phyloP scores from a whole-genome alignment of 306 rosid species.

The Citrullus mucosospermus region DNA sequence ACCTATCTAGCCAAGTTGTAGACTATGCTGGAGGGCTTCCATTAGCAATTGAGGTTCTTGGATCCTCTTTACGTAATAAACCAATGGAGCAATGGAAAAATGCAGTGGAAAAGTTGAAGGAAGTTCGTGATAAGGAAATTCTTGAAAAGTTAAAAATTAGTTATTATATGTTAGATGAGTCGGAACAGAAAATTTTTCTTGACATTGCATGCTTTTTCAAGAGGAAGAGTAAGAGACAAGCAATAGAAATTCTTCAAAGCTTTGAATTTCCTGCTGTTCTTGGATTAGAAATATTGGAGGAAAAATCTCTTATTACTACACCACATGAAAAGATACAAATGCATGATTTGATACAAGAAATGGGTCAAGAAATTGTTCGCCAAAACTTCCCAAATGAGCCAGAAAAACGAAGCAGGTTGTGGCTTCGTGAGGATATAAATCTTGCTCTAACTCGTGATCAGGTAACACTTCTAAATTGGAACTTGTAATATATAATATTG shows the following conservation, averaged over 20 bases:
- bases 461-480: background rate
- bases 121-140: background rate
- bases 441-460: background rate
- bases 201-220: conserved; percentile 15
- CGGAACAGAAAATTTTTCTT: background rate
- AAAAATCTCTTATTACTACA: background rate
- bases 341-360: conserved; percentile 12
- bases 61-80: background rate
- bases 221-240: background rate
- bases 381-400: background rate
- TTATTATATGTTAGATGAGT: background rate
- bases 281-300: background rate
- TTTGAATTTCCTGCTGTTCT: background rate
- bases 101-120: background rate
- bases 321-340: conserved; percentile 6
- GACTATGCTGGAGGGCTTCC: conserved; percentile 7
- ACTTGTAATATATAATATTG: too few relatives aligned
- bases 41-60: conserved; percentile 5
- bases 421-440: conserved; percentile 6
- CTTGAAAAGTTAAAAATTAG: background rate
- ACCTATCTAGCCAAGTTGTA: background rate
- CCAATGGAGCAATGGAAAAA: background rate
- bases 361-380: conserved; percentile 9
- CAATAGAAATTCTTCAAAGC: background rate
- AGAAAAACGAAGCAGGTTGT: background rate